phyloP scores from a whole-genome alignment of 441 rosid genomes.

The Iberis amara region DNA sequence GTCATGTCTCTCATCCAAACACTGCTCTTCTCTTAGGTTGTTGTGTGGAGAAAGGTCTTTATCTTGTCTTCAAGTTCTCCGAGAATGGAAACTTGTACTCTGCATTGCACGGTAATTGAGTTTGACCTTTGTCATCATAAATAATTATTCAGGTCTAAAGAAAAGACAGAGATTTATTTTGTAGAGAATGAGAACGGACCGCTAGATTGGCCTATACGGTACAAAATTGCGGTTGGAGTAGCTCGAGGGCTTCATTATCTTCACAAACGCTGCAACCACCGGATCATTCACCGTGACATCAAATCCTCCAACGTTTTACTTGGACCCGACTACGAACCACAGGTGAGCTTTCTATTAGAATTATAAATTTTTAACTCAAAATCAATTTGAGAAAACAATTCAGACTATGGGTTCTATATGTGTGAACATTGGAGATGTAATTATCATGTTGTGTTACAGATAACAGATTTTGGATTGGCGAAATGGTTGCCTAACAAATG shows the following conservation, averaged over 20 bases:
- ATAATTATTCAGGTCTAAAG: background rate
- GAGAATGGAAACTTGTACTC: slow-evolving; percentile 73
- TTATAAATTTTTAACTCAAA: too few species aligned
- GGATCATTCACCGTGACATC: slow-evolving; percentile 91
- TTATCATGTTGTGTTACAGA: slow-evolving; percentile 34
- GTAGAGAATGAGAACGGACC: slow-evolving; percentile 25
- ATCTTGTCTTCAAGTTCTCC: slow-evolving; percentile 69
- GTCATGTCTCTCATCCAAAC: slow-evolving; percentile 80
- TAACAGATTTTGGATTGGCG: slow-evolving; percentile 87
- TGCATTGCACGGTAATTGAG: slow-evolving; percentile 57
- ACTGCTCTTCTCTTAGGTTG: slow-evolving; percentile 77
- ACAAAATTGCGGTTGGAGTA: slow-evolving; percentile 72
- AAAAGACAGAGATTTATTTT: background rate
- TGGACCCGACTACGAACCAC: slow-evolving; percentile 82
- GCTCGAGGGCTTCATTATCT: slow-evolving; percentile 85
- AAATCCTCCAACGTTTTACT: slow-evolving; percentile 91
- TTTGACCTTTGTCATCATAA: too few species aligned
- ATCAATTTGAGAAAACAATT: slow-evolving; percentile 4
- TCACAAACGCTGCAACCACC: slow-evolving; percentile 78
- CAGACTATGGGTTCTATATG: background rate
- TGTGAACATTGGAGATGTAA: background rate
- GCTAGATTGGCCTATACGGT: slow-evolving; percentile 64
- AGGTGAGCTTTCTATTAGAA: slow-evolving; percentile 47
- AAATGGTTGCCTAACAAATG: slow-evolving; percentile 94
- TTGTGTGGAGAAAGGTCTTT: slow-evolving; percentile 80